These are phyloP conservation scores for Claviceps pusilla DNA, from an alignment of 2,329 filamentous ascomycete genomes.

Conservation along the genomic window DNA sequence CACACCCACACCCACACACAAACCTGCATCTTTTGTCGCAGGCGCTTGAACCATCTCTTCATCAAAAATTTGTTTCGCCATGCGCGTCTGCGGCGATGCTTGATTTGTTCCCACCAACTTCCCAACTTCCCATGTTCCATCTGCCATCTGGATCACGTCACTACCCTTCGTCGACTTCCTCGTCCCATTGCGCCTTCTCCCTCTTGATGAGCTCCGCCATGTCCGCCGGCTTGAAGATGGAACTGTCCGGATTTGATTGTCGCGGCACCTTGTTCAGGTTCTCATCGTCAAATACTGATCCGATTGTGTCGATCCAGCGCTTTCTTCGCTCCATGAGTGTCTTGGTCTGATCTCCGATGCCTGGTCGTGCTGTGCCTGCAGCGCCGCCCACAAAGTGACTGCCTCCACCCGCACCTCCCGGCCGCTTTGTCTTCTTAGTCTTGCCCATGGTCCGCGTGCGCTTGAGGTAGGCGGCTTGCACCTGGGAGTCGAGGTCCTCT, in stretches of 20 bases:
- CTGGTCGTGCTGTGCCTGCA: slow-evolving; percentile 52
- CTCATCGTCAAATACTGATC: slow-evolving; percentile 77
- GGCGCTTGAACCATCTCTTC: neutral
- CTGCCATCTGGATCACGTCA: no score
- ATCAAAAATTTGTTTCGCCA: neutral
- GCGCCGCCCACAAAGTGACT: slow-evolving; percentile 46
- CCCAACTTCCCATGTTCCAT: neutral
- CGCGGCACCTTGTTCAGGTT: slow-evolving; percentile 58
- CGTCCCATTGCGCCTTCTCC: slow-evolving; percentile 70
- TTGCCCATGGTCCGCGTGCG: slow-evolving; percentile 88
- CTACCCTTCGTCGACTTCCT: slow-evolving; percentile 55
- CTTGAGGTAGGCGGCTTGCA: slow-evolving; percentile 90
- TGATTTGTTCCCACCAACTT: neutral
- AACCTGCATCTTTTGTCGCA: no score
- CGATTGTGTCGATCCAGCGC: slow-evolving; percentile 83
- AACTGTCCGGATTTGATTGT: slow-evolving; percentile 44
- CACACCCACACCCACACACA: no score
- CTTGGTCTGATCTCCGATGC: slow-evolving; percentile 81
- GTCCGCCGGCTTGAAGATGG: slow-evolving; percentile 56
- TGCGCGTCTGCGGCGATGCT: neutral
- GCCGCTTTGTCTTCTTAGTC: slow-evolving; percentile 76
- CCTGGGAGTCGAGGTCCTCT: slow-evolving; percentile 88
- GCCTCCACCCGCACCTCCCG: slow-evolving; percentile 59
- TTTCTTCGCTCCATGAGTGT: slow-evolving; percentile 82
- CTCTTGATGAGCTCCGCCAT: slow-evolving; percentile 62